Evolutionary conservation across 2,329 filamentous ascomycete genomes (phyloP).

Genomic region (Stemphylium lycopersici): DNA sequence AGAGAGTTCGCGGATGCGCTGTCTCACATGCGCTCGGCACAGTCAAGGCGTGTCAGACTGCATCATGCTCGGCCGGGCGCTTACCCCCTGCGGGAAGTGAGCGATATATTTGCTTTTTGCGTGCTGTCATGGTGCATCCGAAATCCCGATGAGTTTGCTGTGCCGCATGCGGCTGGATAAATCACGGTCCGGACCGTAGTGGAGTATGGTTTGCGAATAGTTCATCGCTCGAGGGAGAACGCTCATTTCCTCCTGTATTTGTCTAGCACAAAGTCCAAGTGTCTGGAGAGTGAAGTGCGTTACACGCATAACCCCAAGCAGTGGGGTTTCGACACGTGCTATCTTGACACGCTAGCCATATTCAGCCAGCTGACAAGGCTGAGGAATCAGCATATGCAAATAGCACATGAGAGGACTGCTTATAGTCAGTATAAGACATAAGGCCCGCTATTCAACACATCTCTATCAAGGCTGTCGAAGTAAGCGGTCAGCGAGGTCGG

Average conservation of each 20-base stretch:
- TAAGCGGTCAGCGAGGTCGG: background rate
- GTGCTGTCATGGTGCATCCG: background rate
- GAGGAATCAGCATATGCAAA: background rate
- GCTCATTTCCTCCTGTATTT: background rate
- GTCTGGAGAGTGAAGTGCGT: background rate
- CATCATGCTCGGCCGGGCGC: background rate
- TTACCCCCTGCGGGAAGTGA: background rate
- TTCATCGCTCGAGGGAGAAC: background rate
- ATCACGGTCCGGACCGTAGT: conserved; percentile 3
- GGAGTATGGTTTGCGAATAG: background rate
- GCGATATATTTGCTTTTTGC: background rate
- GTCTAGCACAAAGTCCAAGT: background rate
- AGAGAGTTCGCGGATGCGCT: background rate
- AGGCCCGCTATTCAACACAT: no score
- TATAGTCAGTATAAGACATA: no score
- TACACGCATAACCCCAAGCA: background rate
- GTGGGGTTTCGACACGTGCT: conserved; percentile 7
- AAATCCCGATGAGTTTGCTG: background rate
- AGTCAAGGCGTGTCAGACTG: conserved; percentile 5
- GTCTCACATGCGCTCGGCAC: background rate
- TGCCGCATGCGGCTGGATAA: background rate
- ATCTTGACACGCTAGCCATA: background rate
- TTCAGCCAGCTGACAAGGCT: background rate
- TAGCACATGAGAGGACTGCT: background rate
- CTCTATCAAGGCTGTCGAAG: background rate